Evolutionary conservation across 306 rosid genomes (phyloP), one percentile per base, ranked within the genome.

Genomic region (Abrus precatorius): DNA sequence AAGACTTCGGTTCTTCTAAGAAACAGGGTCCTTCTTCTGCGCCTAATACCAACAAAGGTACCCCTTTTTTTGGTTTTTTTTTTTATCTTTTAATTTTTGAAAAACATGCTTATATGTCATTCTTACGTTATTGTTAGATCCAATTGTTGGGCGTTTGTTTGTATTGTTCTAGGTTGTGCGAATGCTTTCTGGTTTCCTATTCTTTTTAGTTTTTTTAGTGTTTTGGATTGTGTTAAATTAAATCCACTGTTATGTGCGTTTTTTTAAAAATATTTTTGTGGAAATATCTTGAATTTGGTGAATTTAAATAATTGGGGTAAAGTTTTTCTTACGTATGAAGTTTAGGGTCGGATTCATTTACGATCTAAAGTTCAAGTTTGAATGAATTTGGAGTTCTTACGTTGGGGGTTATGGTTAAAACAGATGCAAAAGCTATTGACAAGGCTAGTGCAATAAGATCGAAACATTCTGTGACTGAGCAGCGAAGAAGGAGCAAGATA

Each of bases 401-500:
- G 74, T 59, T 71, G 74, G 61, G 76, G 45, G 34, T 80, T 80
- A 61, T 44, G 69, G 62, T 81, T 79, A 81, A 79, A 78, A 49
- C 88, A 93, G 97, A 96, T 88, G 89, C 80, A 11, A 96, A 91
- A 90, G 89, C 87, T 84, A 83, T 80, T 72, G 97, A 92, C 59
- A 96, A 92, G 85, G 98, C 98, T 81, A 92, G 84, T 84, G 95
- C 87, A 3, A 85, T 86, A 68, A 84, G 97, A 77, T 93, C 98
- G 6, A 96, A 96, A 78, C 99, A 96, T 85, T 96, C 99, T 7
- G 98, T 96, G 2, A 96, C 99, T 6, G 99, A 96, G 89, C 98
- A 96, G 93, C 93, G 95, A n/a, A 88, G 98, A 72, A 86, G 99
- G 83, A 96, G 99, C 95, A 96, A 96, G 91, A 96, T 96, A 84